Evolutionary conservation across 345 rosid species (phyloP).

Genomic region (Euphorbia peplus): DNA sequence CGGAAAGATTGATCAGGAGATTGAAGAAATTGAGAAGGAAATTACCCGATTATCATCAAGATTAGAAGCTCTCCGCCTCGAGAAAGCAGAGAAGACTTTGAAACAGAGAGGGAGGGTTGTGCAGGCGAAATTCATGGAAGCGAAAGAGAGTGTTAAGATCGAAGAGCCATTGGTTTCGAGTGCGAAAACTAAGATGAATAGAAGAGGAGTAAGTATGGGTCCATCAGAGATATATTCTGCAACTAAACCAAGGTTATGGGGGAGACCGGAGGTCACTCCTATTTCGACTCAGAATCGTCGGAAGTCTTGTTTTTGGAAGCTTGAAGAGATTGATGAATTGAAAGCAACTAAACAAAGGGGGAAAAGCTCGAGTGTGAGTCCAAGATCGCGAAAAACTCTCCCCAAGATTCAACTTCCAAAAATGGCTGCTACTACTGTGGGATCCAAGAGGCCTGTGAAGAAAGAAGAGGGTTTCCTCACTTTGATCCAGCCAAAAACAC

Average conservation of each 20-base stretch:
- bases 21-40: conserved; percentile 78
- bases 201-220: conserved; percentile 85
- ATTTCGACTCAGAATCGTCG: conserved; percentile 66
- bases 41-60: conserved; percentile 56
- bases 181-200: conserved; percentile 37
- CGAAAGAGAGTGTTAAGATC: conserved; percentile 41
- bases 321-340: conserved; percentile 69
- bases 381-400: conserved; percentile 54
- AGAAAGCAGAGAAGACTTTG: conserved; percentile 51
- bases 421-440: conserved; percentile 67
- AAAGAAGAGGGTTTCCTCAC: conserved; percentile 57
- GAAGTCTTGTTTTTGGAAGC: conserved; percentile 86
- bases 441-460: conserved; percentile 57
- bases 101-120: conserved; percentile 60
- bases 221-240: conserved; percentile 73
- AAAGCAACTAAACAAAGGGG: conserved; percentile 63
- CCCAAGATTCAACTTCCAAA: conserved; percentile 45
- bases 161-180: conserved; percentile 43
- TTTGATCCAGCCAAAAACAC: conserved; percentile 69
- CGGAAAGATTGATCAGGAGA: conserved; percentile 72
- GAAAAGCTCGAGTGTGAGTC: conserved; percentile 72
- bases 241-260: conserved; percentile 33
- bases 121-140: conserved; percentile 82
- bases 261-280: conserved; percentile 52
- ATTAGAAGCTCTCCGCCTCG: conserved; percentile 68